A percentile compares a stretch with the other conserved stretches of the same genome.
phyloP scores from a whole-genome alignment of 805 yeast genomes.

The Deakozyma indianensis region DNA sequence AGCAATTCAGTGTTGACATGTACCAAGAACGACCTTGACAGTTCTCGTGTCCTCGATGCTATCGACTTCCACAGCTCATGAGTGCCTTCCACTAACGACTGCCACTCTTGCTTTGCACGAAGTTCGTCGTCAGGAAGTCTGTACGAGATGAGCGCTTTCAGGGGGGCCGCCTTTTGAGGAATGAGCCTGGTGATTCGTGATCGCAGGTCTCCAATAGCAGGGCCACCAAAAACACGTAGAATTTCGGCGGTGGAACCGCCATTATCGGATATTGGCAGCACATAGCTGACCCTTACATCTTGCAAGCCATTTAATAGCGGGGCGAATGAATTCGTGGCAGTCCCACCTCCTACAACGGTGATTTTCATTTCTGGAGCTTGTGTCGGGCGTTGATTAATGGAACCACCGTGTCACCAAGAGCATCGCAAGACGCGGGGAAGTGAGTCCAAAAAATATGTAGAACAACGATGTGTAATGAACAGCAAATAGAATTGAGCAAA shows the following conservation, averaged over 20 bases:
- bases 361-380: slow-evolving; percentile 14
- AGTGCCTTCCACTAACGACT: slow-evolving; percentile 59
- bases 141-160: slow-evolving; percentile 27
- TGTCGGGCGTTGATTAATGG: too few species aligned
- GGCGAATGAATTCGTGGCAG: slow-evolving; percentile 69
- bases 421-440: too few species aligned
- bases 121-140: slow-evolving; percentile 34
- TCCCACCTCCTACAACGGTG: slow-evolving; percentile 23
- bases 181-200: slow-evolving; percentile 67
- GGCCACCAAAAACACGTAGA: slow-evolving; percentile 77
- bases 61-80: slow-evolving; percentile 55
- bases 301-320: slow-evolving; percentile 33
- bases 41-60: slow-evolving; percentile 46
- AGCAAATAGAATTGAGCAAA: too few species aligned
- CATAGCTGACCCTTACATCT: slow-evolving; percentile 34
- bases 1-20: slow-evolving; percentile 67
- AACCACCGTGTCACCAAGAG: too few species aligned
- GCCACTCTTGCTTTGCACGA: slow-evolving; percentile 63
- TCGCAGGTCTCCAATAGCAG: slow-evolving; percentile 87
- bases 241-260: slow-evolving; percentile 93
- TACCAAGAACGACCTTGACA: slow-evolving; percentile 61
- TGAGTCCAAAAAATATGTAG: too few species aligned
- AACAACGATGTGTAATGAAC: too few species aligned
- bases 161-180: slow-evolving; percentile 32
- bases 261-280: slow-evolving; percentile 78